Conservation (phyloP, 345 rosid species). For the Linum lewisii region DNA sequence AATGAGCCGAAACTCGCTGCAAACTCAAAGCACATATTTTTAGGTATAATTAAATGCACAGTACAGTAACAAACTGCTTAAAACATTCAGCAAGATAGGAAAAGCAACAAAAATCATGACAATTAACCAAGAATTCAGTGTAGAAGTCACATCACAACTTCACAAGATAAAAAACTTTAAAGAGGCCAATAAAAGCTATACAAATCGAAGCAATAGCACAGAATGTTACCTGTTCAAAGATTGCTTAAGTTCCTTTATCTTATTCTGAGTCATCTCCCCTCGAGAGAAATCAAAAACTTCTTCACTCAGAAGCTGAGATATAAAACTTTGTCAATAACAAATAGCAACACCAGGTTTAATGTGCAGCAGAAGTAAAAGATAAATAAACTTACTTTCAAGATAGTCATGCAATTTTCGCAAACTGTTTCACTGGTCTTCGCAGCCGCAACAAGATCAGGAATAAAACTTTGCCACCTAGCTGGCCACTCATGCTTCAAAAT, state of each 20-base stretch:
- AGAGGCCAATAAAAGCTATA: neutral
- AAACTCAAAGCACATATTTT: slow-evolving; percentile 19
- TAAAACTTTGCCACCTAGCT: slow-evolving; percentile 90
- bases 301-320: slow-evolving; percentile 80
- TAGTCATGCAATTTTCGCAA: slow-evolving; percentile 98
- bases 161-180: neutral
- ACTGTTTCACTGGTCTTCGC: slow-evolving; percentile 99
- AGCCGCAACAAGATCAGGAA: slow-evolving; percentile 97
- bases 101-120: neutral
- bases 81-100: neutral
- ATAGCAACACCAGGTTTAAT: neutral
- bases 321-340: slow-evolving; percentile 10
- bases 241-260: slow-evolving; percentile 95
- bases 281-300: slow-evolving; percentile 99
- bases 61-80: neutral
- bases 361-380: slow-evolving; percentile 2
- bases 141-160: neutral
- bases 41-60: neutral
- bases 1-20: slow-evolving; percentile 97
- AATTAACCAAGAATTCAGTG: no score
- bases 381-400: slow-evolving; percentile 57
- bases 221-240: slow-evolving; percentile 67
- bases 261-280: slow-evolving; percentile 97
- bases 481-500: slow-evolving; percentile 99
- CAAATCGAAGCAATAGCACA: neutral